Conservation (phyloP, 345 rosid species). For the Rhodamnia rubescens region DNA sequence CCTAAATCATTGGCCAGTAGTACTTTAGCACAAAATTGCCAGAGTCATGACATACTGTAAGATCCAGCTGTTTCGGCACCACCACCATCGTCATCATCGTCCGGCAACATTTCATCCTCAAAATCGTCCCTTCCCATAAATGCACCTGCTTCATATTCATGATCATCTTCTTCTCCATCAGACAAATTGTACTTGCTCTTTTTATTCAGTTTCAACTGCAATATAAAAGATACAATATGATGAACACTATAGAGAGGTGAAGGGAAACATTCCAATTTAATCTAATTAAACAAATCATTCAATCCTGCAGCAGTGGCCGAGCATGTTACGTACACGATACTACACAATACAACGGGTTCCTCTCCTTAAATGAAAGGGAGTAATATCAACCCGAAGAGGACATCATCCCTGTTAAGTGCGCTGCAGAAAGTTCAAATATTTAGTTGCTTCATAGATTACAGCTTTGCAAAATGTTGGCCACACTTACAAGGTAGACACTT, state of each 20-base stretch:
- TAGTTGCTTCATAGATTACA: neutral
- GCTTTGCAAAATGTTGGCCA: neutral
- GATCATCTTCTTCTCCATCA: slow-evolving; percentile 77
- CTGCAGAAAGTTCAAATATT: neutral
- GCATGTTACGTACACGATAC: neutral
- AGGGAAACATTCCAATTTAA: neutral
- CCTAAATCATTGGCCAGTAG: neutral
- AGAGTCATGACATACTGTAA: neutral
- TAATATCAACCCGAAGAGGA: neutral
- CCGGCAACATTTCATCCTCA: slow-evolving; percentile 52
- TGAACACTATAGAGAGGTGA: neutral
- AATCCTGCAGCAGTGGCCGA: neutral
- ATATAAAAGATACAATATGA: neutral
- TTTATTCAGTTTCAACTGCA: slow-evolving; percentile 50
- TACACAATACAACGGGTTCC: neutral
- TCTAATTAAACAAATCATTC: neutral
- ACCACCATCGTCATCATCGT: slow-evolving; percentile 38
- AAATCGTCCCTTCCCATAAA: slow-evolving; percentile 59
- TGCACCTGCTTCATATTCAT: slow-evolving; percentile 33
- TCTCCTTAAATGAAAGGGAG: neutral
- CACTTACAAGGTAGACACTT: neutral
- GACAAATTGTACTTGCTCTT: slow-evolving; percentile 73
- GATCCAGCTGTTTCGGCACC: slow-evolving; percentile 14
- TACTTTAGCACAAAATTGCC: neutral
- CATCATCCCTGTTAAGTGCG: neutral